Conservation (phyloP, 2,329 filamentous ascomycete genomes). For the Davidsoniella australis region DNA sequence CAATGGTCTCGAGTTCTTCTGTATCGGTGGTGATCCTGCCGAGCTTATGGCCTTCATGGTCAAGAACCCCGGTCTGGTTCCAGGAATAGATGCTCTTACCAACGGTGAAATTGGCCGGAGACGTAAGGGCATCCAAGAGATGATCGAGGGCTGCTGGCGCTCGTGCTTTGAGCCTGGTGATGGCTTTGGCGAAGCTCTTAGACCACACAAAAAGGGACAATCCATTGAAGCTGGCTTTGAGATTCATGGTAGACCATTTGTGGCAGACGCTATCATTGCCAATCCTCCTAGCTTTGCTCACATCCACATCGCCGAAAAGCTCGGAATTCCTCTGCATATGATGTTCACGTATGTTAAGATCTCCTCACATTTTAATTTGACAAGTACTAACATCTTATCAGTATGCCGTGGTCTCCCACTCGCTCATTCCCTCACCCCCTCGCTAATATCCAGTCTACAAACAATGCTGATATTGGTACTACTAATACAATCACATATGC, state of each 20-base stretch:
- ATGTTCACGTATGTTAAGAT: conserved; percentile 63
- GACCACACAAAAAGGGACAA: conserved; percentile 27
- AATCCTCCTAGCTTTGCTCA: conserved; percentile 66
- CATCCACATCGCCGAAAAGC: conserved; percentile 56
- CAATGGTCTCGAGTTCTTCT: conserved; percentile 58
- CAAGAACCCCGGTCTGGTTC: conserved; percentile 74
- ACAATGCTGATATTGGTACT: conserved; percentile 54
- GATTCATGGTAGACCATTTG: conserved; percentile 41
- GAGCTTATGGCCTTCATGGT: conserved; percentile 83
- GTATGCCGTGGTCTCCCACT: conserved; percentile 83
- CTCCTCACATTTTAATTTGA: too few relatives aligned
- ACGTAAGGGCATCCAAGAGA: conserved; percentile 57
- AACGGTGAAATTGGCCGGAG: conserved; percentile 62
- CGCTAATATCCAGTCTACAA: conserved; percentile 57
- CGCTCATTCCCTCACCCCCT: conserved; percentile 74
- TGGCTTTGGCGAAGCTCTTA: conserved; percentile 35
- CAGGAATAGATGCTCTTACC: conserved; percentile 58
- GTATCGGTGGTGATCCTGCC: conserved; percentile 57
- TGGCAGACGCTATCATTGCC: conserved; percentile 67
- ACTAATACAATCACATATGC: conserved; percentile 74
- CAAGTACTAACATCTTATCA: conserved; percentile 36
- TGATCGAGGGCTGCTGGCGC: conserved; percentile 72
- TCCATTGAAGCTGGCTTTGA: conserved; percentile 30
- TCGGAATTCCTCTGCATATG: conserved; percentile 60
- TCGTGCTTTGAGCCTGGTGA: conserved; percentile 69